Base-by-base conservation (phyloP, 1,284 basidiomycete species). In the Sanguinoderma infundibulare region DNA sequence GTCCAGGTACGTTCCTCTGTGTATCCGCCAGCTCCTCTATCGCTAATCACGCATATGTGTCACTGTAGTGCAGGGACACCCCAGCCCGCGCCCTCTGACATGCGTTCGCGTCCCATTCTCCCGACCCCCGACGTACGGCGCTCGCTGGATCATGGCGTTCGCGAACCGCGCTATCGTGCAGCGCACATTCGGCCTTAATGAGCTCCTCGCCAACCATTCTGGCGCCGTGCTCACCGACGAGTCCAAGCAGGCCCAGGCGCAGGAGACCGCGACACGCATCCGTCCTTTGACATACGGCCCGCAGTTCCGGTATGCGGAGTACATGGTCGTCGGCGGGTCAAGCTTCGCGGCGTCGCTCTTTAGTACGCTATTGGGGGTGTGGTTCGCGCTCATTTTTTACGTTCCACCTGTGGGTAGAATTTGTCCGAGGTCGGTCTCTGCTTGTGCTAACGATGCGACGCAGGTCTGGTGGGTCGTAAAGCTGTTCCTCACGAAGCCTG, bases 301-400 rank as follows among this genome's bases (percentile, higher is more conserved):
- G 1, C 69, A 81, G 3, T 93, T 95, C 77, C 77, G 78, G 34
- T 96, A 96, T 72, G 83, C 87, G 53, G 94, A 96, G 74, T 92
- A 91, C 58, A 28, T 85, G 63, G 76, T 75, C n/a, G 55, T 55
- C 71, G 77, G 54, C 72, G 72, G 24, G 26, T 88, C 17, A 74
- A 44, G 51, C 36, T 6, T 64, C 20, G 34, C 75, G 26, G 81
- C 84, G 2, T 61, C 83, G 15, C 22, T 84, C 0, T 66, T 81
- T 26, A 80, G 79, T n/a, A 30, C 62, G 6, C 64, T 79, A 8
- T 55, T 78, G 38, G 50, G 84, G 12, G 54, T 70, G 8, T 61
- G 39, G 24, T 34, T 62, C 12, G 55, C 56, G 56, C 17, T 65
- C 12, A 12, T 67, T n/a, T 53, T 35, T 26, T 17, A 44, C 7